Base-by-base conservation (phyloP, 2,329 filamentous ascomycete species). In the Aspergillus sp. region DNA sequence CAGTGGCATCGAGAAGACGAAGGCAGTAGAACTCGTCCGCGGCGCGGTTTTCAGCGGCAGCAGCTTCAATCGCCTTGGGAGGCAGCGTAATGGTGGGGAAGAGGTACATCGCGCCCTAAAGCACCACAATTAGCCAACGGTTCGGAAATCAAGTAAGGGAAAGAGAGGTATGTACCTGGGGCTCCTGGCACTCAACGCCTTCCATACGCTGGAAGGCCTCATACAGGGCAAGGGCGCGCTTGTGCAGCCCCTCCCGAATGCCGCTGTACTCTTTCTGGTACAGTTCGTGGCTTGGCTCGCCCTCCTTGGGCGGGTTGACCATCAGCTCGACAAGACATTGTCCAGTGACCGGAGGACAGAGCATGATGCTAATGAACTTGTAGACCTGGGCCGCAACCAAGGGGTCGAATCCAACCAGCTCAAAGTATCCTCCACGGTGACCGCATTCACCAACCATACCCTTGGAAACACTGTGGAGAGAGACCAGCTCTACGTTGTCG, bases 391-490 rank as follows among this genome's bases (percentile, higher is more conserved):
- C 91, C 74, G 91, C 89, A 67, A 99, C 95, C 72, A 91, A 84
- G 11, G 87, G 80, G 76, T 96, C 88, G 78, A 99, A 97, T 69
- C 92, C 92, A 62, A 93, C 87, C 60, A 99, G 88, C 84, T 99
- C 95, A 75, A 98, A 98, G 85, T 96, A 99, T 58, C 95, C 95
- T 70, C 94, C 95, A 66, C 95, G 91, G 83, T 99, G 95, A 56
- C 95, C 95, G 77, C 95, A 99, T 83, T 99, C 95, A 74, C 95
- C 95, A 8, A 97, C 91, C 93, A 99, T 98, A 72, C 95, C 95
- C 86, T 99, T 99, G 76, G 92, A 97, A 59, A 96, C 85, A 72
- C 90, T 94, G 84, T 99, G 94, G 68, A 99, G 84, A 56, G 92
- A 97, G 53, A 90, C 94, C 61, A 99, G 87, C 82, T 98, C 93